Evolutionary conservation across 2,329 filamentous ascomycete genomes (phyloP), one percentile per base, ranked within the genome.

Genomic region (Aspergillus ibericus): DNA sequence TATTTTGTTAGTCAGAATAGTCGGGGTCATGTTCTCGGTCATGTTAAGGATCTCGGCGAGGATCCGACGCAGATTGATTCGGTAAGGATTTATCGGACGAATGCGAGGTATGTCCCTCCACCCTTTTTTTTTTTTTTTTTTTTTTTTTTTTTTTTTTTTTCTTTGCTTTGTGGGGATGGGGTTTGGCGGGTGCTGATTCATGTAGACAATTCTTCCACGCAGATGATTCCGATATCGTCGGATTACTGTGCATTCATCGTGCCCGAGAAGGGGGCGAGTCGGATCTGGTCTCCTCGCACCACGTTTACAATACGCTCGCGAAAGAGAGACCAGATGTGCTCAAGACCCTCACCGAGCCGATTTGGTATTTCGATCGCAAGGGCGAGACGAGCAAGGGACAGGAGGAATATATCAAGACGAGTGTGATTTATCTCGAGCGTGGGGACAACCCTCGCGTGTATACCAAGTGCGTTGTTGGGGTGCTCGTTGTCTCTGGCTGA

Each of bases 311-410:
- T 75, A 83, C 83, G 36, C 81, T 96, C 35, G 90, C 92, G 71
- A 76, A 75, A 38, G 86, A 93, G 71, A 82, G 90, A 22, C 91
- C 91, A 0, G 91, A 93, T 68, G 88, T 96, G 1, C 88, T 91
- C 0, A 85, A 90, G 72, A 82, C 87, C 5, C 80, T 96, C 54
- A 88, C 89, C 1, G 78, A 88, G 72, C 91, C 92, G 0, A 85
- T 92, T 63, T 96, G 92, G 92, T 95, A 96, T 78, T 93, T 96
- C 73, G 92, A 96, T 76, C 88, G 92, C 55, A 96, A 96, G 79
- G 92, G 92, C 10, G 92, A 96, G 79, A 86, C 85, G 1, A 90
- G 86, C 20, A 78, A 81, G 13, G 91, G 90, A 12, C 83, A 96
- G 75, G 85, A 93, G 55, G 86, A 87, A 58, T 96, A 87, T 77